These are phyloP conservation scores for Thozetella sp. DNA, from an alignment of 495 filamentous ascomycete species.

Conservation along the genomic window DNA sequence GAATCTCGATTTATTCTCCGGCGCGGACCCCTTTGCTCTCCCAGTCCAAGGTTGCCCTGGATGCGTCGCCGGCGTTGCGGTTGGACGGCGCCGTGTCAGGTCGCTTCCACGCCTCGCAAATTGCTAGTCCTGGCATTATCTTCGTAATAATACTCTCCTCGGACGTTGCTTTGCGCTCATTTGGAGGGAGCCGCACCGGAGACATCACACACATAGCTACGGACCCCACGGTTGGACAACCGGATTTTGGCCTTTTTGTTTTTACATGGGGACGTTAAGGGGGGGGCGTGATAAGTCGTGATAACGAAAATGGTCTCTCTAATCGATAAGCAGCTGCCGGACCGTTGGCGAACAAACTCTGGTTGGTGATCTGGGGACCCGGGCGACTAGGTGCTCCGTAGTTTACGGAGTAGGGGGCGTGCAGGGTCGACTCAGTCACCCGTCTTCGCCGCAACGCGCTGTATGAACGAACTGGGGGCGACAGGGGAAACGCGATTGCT, in stretches of 20 bases:
- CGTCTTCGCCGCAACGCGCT: background rate
- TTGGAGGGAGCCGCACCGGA: too few relatives aligned
- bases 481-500: background rate
- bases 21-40: background rate
- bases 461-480: background rate
- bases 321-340: slow-evolving; percentile 2
- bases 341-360: background rate
- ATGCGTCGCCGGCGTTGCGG: background rate
- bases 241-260: too few relatives aligned
- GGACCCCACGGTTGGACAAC: background rate
- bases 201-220: too few relatives aligned
- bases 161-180: background rate
- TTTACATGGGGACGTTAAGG: too few relatives aligned
- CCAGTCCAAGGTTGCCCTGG: background rate
- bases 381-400: background rate
- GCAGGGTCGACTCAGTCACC: background rate
- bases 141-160: background rate
- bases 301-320: background rate
- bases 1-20: background rate
- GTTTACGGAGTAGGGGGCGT: background rate
- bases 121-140: background rate
- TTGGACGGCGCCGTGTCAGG: background rate
- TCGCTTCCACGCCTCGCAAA: background rate
- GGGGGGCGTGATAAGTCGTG: too few relatives aligned
- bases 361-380: background rate